A percentile compares a stretch with the other conserved stretches of the same genome.
Conservation (phyloP, 257 asterid genomes). For the Primulina tabacum region DNA sequence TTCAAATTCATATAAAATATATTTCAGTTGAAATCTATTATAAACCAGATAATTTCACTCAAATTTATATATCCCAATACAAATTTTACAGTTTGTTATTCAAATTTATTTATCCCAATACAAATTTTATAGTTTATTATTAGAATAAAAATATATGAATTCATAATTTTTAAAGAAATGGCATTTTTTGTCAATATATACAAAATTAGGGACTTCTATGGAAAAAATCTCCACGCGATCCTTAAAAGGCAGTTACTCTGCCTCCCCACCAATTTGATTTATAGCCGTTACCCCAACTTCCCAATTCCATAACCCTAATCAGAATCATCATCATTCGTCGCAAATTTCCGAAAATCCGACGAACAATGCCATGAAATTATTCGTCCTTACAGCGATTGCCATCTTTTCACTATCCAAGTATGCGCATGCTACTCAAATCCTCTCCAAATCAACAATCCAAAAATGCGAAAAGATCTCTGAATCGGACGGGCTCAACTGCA, state of each 20-base stretch:
- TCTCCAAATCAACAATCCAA: constrained; percentile 78
- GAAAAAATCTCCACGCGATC: constrained; percentile 16
- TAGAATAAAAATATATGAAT: too few species aligned
- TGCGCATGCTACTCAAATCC: constrained; percentile 44
- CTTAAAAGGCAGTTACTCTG: constrained; percentile 26
- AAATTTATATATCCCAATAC: too few species aligned
- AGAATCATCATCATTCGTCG: not conserved
- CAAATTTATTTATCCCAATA: too few species aligned
- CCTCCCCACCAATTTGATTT: constrained; percentile 24
- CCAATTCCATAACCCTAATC: not conserved
- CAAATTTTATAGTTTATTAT: too few species aligned
- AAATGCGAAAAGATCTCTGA: constrained; percentile 69
- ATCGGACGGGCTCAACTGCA: constrained; percentile 65
- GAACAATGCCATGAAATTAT: constrained; percentile 34
- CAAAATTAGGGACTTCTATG: not conserved
- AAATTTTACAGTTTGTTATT: too few species aligned
- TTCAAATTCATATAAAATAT: too few species aligned
- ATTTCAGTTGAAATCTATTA: too few species aligned
- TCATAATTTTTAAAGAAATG: too few species aligned
- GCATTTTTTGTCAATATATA: too few species aligned
- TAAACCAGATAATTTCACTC: too few species aligned
- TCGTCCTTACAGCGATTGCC: constrained; percentile 20
- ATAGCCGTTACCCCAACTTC: not conserved
- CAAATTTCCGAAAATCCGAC: constrained; percentile 12
- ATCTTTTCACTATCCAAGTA: constrained; percentile 23